Percentiles rank a stretch among this genome's conserved stretches.
phyloP scores from a whole-genome alignment of 2,329 filamentous ascomycete genomes.

The Xenoacremonium recifei region DNA sequence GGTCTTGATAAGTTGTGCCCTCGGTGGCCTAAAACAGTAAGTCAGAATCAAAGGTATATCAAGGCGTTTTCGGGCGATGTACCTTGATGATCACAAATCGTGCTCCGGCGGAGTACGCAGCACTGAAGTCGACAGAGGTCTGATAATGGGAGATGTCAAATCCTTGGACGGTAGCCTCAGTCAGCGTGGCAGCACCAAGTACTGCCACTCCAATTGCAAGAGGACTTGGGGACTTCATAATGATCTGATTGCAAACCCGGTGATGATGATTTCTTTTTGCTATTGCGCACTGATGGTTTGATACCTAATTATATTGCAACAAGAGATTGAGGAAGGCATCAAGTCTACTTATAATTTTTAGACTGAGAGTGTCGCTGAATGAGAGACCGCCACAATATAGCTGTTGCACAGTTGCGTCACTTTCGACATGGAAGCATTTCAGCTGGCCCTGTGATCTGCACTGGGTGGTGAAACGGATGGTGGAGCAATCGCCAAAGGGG shows the following conservation, averaged over 20 bases:
- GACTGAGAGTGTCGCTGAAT: no score
- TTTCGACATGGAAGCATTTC: neutral
- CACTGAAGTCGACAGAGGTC: slow-evolving; percentile 33
- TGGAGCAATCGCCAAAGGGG: no score
- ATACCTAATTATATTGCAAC: no score
- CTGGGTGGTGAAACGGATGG: no score
- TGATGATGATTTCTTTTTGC: no score
- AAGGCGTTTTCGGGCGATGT: no score
- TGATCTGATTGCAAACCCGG: neutral
- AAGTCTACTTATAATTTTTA: no score
- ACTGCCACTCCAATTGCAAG: neutral
- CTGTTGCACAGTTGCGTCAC: neutral
- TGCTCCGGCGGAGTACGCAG: slow-evolving; percentile 34
- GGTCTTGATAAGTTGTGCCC: slow-evolving; percentile 45
- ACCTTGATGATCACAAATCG: slow-evolving; percentile 45
- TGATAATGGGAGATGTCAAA: slow-evolving; percentile 42
- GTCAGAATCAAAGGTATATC: neutral
- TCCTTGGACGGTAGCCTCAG: slow-evolving; percentile 31
- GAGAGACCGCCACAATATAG: neutral
- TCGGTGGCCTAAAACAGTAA: slow-evolving; percentile 44
- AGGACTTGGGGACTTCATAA: neutral
- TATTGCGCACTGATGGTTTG: no score
- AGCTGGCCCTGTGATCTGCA: no score
- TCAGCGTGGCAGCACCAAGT: neutral
- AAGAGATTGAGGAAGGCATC: no score